Evolutionary conservation across 2,329 filamentous ascomycete genomes (phyloP).

Genomic region (Zalaria obscura): DNA sequence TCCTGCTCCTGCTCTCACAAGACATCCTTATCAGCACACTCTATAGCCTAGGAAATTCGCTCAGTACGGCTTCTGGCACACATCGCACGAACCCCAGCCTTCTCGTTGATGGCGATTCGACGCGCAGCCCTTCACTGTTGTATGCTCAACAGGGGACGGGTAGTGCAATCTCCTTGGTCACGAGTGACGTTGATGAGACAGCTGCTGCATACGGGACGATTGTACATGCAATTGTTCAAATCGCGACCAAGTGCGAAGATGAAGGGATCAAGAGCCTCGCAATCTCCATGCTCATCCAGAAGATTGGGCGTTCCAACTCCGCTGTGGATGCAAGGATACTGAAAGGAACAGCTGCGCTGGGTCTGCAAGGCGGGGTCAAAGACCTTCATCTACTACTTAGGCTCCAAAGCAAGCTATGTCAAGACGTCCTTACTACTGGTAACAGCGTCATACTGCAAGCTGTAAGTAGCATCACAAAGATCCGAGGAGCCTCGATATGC

Average conservation of each 20-base stretch:
- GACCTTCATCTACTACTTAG: conserved; percentile 82
- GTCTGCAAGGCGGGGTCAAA: conserved; percentile 59
- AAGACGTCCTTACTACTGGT: conserved; percentile 53
- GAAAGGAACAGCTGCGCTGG: conserved; percentile 63
- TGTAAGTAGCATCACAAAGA: conserved; percentile 33
- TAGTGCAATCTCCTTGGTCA: conserved; percentile 66
- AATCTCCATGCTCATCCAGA: conserved; percentile 92
- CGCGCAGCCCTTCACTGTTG: conserved; percentile 7
- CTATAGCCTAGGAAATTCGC: conserved; percentile 89
- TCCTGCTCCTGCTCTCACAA: conserved; percentile 70
- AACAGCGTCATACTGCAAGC: conserved; percentile 56
- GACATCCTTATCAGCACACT: conserved; percentile 90
- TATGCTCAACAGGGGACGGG: conserved; percentile 28
- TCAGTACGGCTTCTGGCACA: conserved; percentile 54
- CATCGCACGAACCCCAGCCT: conserved; percentile 35
- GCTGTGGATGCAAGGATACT: conserved; percentile 77
- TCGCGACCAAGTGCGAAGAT: conserved; percentile 68
- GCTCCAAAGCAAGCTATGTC: conserved; percentile 49
- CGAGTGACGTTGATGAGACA: conserved; percentile 65
- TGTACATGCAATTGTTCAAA: conserved; percentile 89
- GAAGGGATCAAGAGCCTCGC: conserved; percentile 87
- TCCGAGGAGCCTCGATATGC: background rate
- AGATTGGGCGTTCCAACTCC: conserved; percentile 71
- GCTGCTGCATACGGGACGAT: conserved; percentile 69
- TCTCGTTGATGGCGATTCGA: conserved; percentile 31